Base-by-base conservation (phyloP, 2,329 filamentous ascomycete genomes). In the Lasiodiplodia theobromae region DNA sequence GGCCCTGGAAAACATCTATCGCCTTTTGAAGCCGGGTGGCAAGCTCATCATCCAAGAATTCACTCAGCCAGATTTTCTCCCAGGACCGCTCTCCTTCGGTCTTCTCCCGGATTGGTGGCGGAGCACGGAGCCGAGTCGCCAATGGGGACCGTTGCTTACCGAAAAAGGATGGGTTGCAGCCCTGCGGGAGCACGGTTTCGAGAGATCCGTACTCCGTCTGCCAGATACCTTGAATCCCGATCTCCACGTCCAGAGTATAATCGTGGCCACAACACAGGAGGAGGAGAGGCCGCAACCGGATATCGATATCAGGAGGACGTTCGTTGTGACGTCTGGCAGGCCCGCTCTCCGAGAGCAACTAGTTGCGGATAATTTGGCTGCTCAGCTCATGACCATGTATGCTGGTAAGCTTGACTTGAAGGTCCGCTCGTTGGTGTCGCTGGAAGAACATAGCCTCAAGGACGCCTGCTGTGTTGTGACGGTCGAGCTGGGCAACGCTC, bases 21-120 rank as follows among this genome's bases (percentile, higher is more conserved):
- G 57, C 6, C 63, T 77, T 2, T 68, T 77, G 0, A 72, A 70
- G 23, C 82, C 84, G 0, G 82, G 80, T 1, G 85, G 84, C 0
- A 79, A 82, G 23, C 71, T 87, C 0, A 37, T 86, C 71, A 76
- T 68, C 70, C 53, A 57, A 2, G 52, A 56, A 72, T 28, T 70
- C 71, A 7, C 53, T 16, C 66, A 44, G 23, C 40, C 56, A 23
- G 52, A 54, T 3, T 66, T 66, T n/a, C 49, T 54, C 18, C 51
- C 63, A 4, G 51, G 25, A 11, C 40, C 60, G 0, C 40, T 64
- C 6, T 52, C 60, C 14, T 56, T 66, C n/a, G 63, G 49, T 8
- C 63, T 66, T 21, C 63, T 66, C 11, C 63, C 63, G 6, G 37
- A 56, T 23, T 72, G 71, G 71, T 72, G 71, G 71, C 60, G 60